Percentiles rank a stretch among this genome's conserved stretches.
Evolutionary conservation across 352 stramenopile species (phyloP).

Genomic region (Pythium brachiatum): DNA sequence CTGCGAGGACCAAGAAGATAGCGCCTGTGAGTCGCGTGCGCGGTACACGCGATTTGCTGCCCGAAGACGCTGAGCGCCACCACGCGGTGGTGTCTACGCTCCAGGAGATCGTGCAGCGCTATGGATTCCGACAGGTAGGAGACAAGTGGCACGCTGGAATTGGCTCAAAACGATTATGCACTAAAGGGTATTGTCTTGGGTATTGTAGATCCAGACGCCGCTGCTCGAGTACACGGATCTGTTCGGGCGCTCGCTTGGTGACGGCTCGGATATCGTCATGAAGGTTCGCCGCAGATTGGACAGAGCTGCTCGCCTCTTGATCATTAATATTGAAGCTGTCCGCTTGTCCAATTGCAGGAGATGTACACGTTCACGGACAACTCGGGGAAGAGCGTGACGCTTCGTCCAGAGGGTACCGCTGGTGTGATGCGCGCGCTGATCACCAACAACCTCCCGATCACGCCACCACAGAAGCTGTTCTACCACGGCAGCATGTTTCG

Average conservation of each 20-base stretch:
- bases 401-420: conserved; percentile 83
- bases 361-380: conserved; percentile 91
- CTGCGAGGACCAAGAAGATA: conserved; percentile 20
- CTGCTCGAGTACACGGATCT: conserved; percentile 87
- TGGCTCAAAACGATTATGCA: neutral
- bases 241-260: conserved; percentile 75
- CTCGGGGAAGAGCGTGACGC: conserved; percentile 81
- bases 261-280: conserved; percentile 87
- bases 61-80: conserved; percentile 60
- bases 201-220: conserved; percentile 70
- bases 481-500: conserved; percentile 88
- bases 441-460: conserved; percentile 74
- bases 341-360: conserved; percentile 40
- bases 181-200: neutral
- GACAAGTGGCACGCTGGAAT: neutral
- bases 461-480: conserved; percentile 75
- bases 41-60: conserved; percentile 71
- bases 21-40: conserved; percentile 55
- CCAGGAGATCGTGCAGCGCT: conserved; percentile 55
- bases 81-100: conserved; percentile 56
- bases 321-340: conserved; percentile 1
- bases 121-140: conserved; percentile 73
- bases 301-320: neutral
- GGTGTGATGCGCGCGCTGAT: conserved; percentile 77
- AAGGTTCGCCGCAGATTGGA: conserved; percentile 41